Evolutionary conservation across 257 asterid species (phyloP).

Genomic region (Anisodus tanguticus): DNA sequence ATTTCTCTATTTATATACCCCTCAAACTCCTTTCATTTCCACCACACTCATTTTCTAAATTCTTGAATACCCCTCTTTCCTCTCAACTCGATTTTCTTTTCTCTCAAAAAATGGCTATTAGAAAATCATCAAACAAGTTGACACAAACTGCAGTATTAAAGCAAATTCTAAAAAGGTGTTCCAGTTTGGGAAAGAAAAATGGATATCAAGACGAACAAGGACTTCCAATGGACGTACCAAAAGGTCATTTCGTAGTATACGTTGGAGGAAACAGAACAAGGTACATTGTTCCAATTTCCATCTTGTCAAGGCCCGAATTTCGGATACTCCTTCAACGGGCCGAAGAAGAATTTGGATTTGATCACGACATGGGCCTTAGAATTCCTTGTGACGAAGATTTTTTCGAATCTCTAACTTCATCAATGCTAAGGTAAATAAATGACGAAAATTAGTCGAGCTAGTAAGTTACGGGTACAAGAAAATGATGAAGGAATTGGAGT

Average conservation of each 20-base stretch:
- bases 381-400: slow-evolving; percentile 57
- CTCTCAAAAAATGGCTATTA: slow-evolving; percentile 43
- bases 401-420: slow-evolving; percentile 48
- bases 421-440: slow-evolving; percentile 39
- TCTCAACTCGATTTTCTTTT: background rate
- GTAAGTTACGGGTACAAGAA: background rate
- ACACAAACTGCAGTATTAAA: slow-evolving; percentile 59
- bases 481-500: background rate
- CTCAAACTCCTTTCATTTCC: slow-evolving; percentile 36
- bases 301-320: slow-evolving; percentile 48
- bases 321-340: slow-evolving; percentile 49
- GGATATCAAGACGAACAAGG: slow-evolving; percentile 41
- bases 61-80: background rate
- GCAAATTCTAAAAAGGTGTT: slow-evolving; percentile 59
- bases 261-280: slow-evolving; percentile 58
- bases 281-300: slow-evolving; percentile 55
- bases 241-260: slow-evolving; percentile 62
- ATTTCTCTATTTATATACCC: slow-evolving; percentile 38
- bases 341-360: slow-evolving; percentile 67
- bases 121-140: slow-evolving; percentile 52
- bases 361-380: slow-evolving; percentile 62
- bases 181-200: slow-evolving; percentile 50
- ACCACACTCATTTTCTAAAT: slow-evolving; percentile 31
- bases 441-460: background rate
- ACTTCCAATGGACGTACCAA: slow-evolving; percentile 60